These are phyloP conservation scores for Mycena belliarum DNA, from an alignment of 768 basidiomycete species.

Conservation along the genomic window DNA sequence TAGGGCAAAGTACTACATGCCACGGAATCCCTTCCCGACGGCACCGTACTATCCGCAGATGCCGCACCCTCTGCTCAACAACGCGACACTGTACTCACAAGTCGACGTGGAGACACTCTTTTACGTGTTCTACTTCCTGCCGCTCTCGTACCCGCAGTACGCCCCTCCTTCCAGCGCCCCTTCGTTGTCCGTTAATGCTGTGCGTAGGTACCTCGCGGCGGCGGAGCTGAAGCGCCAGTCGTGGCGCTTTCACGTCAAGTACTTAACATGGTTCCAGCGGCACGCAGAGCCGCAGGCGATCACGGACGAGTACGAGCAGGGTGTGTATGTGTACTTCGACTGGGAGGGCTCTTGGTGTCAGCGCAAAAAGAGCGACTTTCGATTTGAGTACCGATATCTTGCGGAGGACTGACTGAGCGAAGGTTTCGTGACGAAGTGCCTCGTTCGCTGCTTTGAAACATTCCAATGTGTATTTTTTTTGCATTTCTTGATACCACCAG, in stretches of 20 bases:
- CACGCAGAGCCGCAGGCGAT: constrained; percentile 98
- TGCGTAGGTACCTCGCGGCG: constrained; percentile 83
- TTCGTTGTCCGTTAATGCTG: background rate
- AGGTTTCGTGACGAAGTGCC: constrained; percentile 28
- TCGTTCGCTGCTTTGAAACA: background rate
- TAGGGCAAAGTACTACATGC: constrained; percentile 96
- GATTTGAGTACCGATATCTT: constrained; percentile 93
- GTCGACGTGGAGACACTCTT: constrained; percentile 97
- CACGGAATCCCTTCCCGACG: constrained; percentile 86
- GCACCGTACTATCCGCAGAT: constrained; percentile 92
- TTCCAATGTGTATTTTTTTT: background rate
- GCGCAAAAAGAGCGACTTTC: constrained; percentile 96
- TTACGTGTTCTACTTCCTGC: constrained; percentile 97
- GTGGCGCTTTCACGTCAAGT: constrained; percentile 99
- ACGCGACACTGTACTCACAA: constrained; percentile 82
- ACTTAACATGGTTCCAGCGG: constrained; percentile 99
- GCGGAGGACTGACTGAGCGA: constrained; percentile 69
- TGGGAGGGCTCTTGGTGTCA: constrained; percentile 99
- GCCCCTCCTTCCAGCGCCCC: constrained; percentile 26
- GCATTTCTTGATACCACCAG: background rate
- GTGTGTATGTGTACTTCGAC: constrained; percentile 98
- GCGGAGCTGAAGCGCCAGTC: constrained; percentile 96
- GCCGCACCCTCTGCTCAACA: constrained; percentile 77
- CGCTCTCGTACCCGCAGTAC: constrained; percentile 96
- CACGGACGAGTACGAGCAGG: constrained; percentile 99